Evolutionary conservation across 164 flowering plant genomes (phyloP), one percentile per base, ranked within the genome.

Genomic region (Liriodendron chinense): DNA sequence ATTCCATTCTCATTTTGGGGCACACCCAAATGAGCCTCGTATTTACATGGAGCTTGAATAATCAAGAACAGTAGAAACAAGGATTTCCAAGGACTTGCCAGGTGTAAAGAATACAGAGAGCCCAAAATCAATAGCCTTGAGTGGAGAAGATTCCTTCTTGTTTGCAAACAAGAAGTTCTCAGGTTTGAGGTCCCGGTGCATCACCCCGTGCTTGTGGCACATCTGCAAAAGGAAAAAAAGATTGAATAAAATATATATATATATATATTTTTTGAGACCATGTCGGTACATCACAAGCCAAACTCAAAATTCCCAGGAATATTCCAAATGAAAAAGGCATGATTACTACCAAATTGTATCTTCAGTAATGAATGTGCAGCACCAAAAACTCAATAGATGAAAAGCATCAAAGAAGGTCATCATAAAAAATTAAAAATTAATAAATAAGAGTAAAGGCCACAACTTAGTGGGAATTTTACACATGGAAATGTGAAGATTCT

Each of bases 101-200:
- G 97, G 96, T 75, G 83, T 87, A 74, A 94, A 94, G 82, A 92
- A 92, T 26, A 94, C 90, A 7, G 98, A 94, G 64, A 94, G 72
- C 47, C 98, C 98, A 79, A 94, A 94, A 79, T 93, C 97, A 80
- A 94, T 94, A 23, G 97, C 91, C 83, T 92, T 94, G 56, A 94
- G 74, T 9, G 95, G 78, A 48, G 97, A 83, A 7, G 89, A 78
- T 82, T 94, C 98, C 86, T 93, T 94, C 85, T 88, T 92, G 86
- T 93, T 90, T 1, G 80, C 96, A 85, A 91, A 92, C 80, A 94
- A 79, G 76, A 94, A 94, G 81, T 94, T 94, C 82, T 94, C 98
- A 8, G 98, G 98, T 75, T 94, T 94, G 59, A 94, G 92, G 79
- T 94, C 98, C 76, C 98, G 81, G 71, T 94, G 98, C 92, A 94